A percentile compares a stretch with the other conserved stretches of the same genome.
These are phyloP conservation scores for Penicillium sp. DNA, from an alignment of 2,329 filamentous ascomycete genomes.

Conservation along the genomic window DNA sequence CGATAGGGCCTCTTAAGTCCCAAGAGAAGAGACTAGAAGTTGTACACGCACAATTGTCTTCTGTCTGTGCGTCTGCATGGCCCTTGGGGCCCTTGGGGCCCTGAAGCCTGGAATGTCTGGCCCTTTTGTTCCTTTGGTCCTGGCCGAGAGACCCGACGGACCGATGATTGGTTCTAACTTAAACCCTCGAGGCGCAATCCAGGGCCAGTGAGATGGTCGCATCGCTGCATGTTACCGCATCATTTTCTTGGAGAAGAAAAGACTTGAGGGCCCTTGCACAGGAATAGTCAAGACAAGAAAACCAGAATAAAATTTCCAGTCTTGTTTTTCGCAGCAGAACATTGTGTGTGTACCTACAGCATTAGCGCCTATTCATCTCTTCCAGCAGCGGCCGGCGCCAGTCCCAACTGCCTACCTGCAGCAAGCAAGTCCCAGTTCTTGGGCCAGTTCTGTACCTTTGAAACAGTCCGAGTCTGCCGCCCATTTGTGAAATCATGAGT, in stretches of 20 bases:
- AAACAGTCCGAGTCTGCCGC: constrained; percentile 5
- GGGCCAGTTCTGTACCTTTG: not conserved
- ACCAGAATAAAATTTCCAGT: not conserved
- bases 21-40: not conserved
- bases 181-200: constrained; percentile 15
- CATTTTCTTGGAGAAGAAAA: not conserved
- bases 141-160: constrained; percentile 1
- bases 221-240: constrained; percentile 27
- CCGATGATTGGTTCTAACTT: constrained; percentile 22
- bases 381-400: not conserved
- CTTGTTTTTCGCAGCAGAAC: not conserved
- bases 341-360: no score
- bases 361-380: no score
- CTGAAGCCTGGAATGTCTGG: not conserved
- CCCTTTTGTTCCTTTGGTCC: not conserved
- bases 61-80: constrained; percentile 24
- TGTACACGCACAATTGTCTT: constrained; percentile 15
- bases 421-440: not conserved
- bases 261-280: constrained; percentile 5
- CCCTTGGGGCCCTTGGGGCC: not conserved
- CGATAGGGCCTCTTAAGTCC: constrained; percentile 4
- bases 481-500: not conserved
- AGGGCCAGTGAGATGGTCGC: constrained; percentile 19
- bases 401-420: not conserved
- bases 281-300: not conserved